A percentile compares a stretch with the other conserved stretches of the same genome.
Conservation (phyloP, 2,329 filamentous ascomycete genomes). For the Colletotrichum nymphaeae region DNA sequence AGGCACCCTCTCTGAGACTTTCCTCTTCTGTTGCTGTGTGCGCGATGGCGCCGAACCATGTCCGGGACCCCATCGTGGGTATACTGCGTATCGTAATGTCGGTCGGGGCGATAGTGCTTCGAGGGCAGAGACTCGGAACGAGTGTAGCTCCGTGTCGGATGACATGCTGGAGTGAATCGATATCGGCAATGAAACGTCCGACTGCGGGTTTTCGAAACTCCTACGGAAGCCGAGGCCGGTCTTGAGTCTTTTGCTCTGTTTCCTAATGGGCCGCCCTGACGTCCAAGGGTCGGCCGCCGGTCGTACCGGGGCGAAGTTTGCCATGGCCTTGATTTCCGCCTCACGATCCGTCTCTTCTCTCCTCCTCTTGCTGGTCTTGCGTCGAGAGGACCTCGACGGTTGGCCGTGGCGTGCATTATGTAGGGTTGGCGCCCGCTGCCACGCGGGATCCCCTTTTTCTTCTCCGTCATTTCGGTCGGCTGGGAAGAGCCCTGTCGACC, state of each 20-base stretch:
- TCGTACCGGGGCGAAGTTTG: constrained; percentile 73
- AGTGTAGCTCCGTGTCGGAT: constrained; percentile 77
- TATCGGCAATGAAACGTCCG: constrained; percentile 80
- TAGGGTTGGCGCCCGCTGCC: constrained; percentile 59
- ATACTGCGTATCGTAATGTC: constrained; percentile 79
- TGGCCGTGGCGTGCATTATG: constrained; percentile 69
- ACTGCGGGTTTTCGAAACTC: constrained; percentile 71
- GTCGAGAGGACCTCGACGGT: constrained; percentile 63
- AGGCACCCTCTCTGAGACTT: constrained; percentile 60
- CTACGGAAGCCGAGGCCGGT: constrained; percentile 59
- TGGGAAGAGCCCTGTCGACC: constrained; percentile 34
- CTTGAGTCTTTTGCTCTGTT: constrained; percentile 74
- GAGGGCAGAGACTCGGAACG: constrained; percentile 84
- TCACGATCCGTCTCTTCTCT: constrained; percentile 82
- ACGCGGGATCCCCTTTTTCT: constrained; percentile 38
- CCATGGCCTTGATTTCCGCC: constrained; percentile 90
- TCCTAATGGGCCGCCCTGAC: constrained; percentile 68
- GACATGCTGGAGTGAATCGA: constrained; percentile 84
- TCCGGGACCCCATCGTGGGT: constrained; percentile 67
- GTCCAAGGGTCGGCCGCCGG: constrained; percentile 69
- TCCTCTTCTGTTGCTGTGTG: constrained; percentile 62
- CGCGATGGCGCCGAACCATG: constrained; percentile 59
- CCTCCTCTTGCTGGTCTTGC: constrained; percentile 82
- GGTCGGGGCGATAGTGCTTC: constrained; percentile 88
- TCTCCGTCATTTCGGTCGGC: constrained; percentile 35